Base-by-base conservation (phyloP, 495 filamentous ascomycete genomes). In the Penicillium pancosmium region DNA sequence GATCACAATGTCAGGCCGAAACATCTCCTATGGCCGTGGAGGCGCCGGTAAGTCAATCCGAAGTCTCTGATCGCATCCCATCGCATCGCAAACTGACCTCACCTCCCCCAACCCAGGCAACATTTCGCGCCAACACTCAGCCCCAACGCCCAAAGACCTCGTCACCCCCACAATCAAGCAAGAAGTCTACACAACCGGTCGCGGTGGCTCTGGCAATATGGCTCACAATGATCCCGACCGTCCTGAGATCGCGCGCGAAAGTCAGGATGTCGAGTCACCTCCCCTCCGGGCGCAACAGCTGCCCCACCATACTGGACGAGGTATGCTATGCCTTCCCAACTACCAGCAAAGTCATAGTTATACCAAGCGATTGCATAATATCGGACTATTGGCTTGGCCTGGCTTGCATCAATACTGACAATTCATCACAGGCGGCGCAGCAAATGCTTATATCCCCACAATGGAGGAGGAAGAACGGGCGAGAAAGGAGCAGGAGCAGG, bases 111-210 rank as follows among this genome's bases (percentile, higher is more conserved):
- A 18, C 18, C 4, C 47, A 78, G 91, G 91, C 62, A 96, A 96
- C 78, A 90, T 93, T 61, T 82, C 80, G 66, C 82, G 83, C 61
- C 75, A 80, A 54, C 72, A 84, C 62, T 78, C 78, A 60, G 72
- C 75, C 40, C 66, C 80, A 56, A 70, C 76, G 6, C 77, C 85
- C 56, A 67, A 78, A 16, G 89, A 91, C 64, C 82, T 96, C 54
- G 76, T 86, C 62, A 96, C 92, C 4, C 93, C 93, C 0, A 89
- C 85, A 44, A 85, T 97, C 68, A 96, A 96, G 75, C 81, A 81
- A 19, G 78, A 89, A 15, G 76, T 91, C 57, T 93, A 91, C 67
- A 96, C 93, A 5, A 97, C 93, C 18, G 93, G 87, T 35, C 85
- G 86, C 59, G 86, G 86, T 21, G 86, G 86, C 56, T 78, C 77